These are phyloP conservation scores for Penicillium fimorum DNA, from an alignment of 495 filamentous ascomycete genomes.

Conservation along the genomic window DNA sequence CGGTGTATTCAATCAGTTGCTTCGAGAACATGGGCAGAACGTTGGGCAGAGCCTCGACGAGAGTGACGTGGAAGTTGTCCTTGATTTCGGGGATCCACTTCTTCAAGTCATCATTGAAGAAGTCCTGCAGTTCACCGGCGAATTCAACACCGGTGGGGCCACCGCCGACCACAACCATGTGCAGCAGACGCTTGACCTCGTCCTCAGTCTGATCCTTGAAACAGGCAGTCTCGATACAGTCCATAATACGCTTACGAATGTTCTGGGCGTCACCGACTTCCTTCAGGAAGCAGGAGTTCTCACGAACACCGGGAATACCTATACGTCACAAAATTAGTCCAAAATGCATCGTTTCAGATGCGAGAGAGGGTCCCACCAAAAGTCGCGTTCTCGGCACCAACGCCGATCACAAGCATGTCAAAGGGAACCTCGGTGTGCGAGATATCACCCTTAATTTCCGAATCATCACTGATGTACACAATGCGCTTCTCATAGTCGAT, in stretches of 20 bases:
- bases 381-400: slow-evolving; percentile 97
- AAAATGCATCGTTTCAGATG: neutral
- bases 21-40: slow-evolving; percentile 99
- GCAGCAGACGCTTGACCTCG: slow-evolving; percentile 89
- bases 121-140: slow-evolving; percentile 96
- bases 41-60: slow-evolving; percentile 97
- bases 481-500: slow-evolving; percentile 91
- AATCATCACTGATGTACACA: slow-evolving; percentile 85
- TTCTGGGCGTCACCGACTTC: slow-evolving; percentile 93
- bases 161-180: slow-evolving; percentile 99
- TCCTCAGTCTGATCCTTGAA: slow-evolving; percentile 96
- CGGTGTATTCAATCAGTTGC: slow-evolving; percentile 98
- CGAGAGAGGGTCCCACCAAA: slow-evolving; percentile 61
- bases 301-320: slow-evolving; percentile 89
- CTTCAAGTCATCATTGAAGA: slow-evolving; percentile 95
- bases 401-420: slow-evolving; percentile 96
- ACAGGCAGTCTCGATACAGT: slow-evolving; percentile 95
- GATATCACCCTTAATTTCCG: slow-evolving; percentile 84
- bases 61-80: slow-evolving; percentile 92
- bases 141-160: slow-evolving; percentile 98
- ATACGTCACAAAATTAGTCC: slow-evolving; percentile 15
- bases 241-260: slow-evolving; percentile 98
- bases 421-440: slow-evolving; percentile 87
- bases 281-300: slow-evolving; percentile 97
- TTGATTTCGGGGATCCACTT: slow-evolving; percentile 97